phyloP scores from a whole-genome alignment of 768 basidiomycete species.

The Clavaria fumosa region DNA sequence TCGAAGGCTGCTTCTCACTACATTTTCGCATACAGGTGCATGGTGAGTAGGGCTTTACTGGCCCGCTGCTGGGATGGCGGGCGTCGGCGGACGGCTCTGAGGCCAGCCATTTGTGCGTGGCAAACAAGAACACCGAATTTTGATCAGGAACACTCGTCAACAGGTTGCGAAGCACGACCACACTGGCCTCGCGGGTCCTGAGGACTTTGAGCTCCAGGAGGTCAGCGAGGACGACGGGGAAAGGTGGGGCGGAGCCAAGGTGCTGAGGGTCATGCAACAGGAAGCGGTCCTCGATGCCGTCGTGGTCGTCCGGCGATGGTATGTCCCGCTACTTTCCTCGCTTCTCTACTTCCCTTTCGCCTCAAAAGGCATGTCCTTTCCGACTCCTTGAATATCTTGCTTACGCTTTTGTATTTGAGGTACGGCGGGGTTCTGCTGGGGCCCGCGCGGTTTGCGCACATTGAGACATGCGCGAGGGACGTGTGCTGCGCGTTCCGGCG shows the following conservation, averaged over 20 bases:
- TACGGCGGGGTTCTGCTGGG: constrained; percentile 74
- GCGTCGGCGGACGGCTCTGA: no score
- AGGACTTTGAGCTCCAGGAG: constrained; percentile 55
- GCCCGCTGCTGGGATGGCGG: no score
- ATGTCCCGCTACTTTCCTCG: no score
- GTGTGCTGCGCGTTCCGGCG: constrained; percentile 56
- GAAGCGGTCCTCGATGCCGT: constrained; percentile 62
- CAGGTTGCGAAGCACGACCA: constrained; percentile 47
- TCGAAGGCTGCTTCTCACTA: constrained; percentile 50
- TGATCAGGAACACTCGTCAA: no score
- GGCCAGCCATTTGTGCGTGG: no score
- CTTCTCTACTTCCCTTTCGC: no score
- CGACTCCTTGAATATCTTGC: neutral
- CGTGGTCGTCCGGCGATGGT: constrained; percentile 72
- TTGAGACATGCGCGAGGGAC: constrained; percentile 60
- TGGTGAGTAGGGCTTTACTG: no score
- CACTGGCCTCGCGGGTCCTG: constrained; percentile 52
- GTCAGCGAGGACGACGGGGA: constrained; percentile 70
- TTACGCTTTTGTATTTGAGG: constrained; percentile 24
- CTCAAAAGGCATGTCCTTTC: constrained; percentile 15
- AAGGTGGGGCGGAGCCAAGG: constrained; percentile 46
- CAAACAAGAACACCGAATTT: no score
- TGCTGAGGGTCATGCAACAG: constrained; percentile 54
- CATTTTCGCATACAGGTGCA: constrained; percentile 67
- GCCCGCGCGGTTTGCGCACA: constrained; percentile 59